Conservation (phyloP, 2,329 filamentous ascomycete genomes). For the Botryosphaeria agaves region DNA sequence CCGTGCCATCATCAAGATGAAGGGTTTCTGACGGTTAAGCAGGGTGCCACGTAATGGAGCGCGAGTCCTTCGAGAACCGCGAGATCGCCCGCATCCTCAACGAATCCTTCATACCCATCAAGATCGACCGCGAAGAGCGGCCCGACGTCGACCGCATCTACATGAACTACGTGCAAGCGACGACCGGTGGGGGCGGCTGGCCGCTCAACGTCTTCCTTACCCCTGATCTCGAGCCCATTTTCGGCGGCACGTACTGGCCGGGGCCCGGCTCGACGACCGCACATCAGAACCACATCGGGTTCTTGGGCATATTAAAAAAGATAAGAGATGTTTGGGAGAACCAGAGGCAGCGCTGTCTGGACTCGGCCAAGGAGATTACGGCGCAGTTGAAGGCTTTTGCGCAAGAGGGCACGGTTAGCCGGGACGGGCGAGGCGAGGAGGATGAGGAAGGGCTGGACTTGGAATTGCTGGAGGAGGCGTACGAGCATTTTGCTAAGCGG, state of each 20-base stretch:
- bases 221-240: slow-evolving; percentile 80
- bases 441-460: slow-evolving; percentile 61
- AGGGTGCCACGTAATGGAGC: slow-evolving; percentile 68
- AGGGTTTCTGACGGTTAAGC: neutral
- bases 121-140: slow-evolving; percentile 84
- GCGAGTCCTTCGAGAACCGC: slow-evolving; percentile 75
- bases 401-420: slow-evolving; percentile 36
- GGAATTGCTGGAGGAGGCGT: slow-evolving; percentile 82
- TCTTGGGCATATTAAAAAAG: slow-evolving; percentile 69
- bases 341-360: slow-evolving; percentile 65
- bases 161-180: slow-evolving; percentile 95
- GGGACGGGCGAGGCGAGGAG: slow-evolving; percentile 18
- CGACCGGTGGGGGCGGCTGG: slow-evolving; percentile 81
- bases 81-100: slow-evolving; percentile 74
- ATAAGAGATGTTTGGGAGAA: slow-evolving; percentile 59
- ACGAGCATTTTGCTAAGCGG: slow-evolving; percentile 59
- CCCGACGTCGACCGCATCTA: slow-evolving; percentile 92
- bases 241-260: slow-evolving; percentile 93
- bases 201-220: slow-evolving; percentile 95
- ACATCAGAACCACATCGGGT: slow-evolving; percentile 46
- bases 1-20: slow-evolving; percentile 1
- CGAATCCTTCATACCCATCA: slow-evolving; percentile 72
- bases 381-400: slow-evolving; percentile 72
- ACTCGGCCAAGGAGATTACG: slow-evolving; percentile 70
- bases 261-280: slow-evolving; percentile 45